Conservation (phyloP, 805 yeast genomes). For the Alloascoidea hylecoeti region DNA sequence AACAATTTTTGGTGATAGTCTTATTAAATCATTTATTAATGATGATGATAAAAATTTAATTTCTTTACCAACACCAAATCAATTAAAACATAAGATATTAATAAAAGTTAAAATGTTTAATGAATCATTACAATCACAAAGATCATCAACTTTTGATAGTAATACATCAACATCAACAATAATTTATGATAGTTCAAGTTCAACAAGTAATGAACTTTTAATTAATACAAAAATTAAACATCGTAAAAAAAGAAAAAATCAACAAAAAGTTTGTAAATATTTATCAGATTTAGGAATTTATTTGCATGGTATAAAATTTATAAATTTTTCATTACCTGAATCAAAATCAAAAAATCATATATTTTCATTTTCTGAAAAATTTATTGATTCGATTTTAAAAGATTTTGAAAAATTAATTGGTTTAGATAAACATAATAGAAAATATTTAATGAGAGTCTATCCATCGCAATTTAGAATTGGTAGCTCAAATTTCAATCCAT, state of each 20-base stretch:
- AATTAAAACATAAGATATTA: constrained; percentile 55
- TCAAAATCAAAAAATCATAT: constrained; percentile 72
- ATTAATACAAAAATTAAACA: neutral
- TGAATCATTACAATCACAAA: no score
- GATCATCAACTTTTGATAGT: constrained; percentile 9
- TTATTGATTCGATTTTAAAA: constrained; percentile 45
- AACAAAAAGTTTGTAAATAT: constrained; percentile 16
- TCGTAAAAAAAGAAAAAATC: constrained; percentile 6
- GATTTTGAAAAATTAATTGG: constrained; percentile 42
- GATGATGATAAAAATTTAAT: constrained; percentile 16
- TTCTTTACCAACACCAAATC: constrained; percentile 57
- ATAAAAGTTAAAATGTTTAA: constrained; percentile 64
- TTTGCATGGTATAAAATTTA: constrained; percentile 60
- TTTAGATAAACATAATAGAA: constrained; percentile 62
- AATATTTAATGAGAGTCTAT: constrained; percentile 68
- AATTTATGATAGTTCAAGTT: constrained; percentile 11
- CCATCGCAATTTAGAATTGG: constrained; percentile 70
- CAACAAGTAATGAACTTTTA: constrained; percentile 23
- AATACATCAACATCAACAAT: constrained; percentile 10
- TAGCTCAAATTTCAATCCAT: constrained; percentile 74
- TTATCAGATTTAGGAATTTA: constrained; percentile 57
- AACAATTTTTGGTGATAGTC: constrained; percentile 41
- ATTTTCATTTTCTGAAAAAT: constrained; percentile 75
- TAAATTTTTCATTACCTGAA: constrained; percentile 76
- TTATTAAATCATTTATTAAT: constrained; percentile 30